These are phyloP conservation scores for Draba incana DNA, from an alignment of 345 rosid genomes.

Conservation along the genomic window DNA sequence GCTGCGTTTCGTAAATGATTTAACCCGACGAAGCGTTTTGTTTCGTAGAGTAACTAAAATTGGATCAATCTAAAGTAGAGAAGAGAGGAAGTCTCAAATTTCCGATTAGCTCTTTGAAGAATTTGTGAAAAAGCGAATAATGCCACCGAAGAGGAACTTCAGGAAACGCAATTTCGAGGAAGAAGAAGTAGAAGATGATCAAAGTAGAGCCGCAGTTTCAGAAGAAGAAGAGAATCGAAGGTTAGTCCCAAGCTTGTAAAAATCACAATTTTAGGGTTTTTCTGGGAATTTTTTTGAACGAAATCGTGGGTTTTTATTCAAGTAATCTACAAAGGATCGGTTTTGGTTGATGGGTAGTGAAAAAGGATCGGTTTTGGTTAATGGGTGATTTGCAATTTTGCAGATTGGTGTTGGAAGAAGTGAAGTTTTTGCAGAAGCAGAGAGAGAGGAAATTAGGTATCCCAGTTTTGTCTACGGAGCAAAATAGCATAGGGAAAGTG, in stretches of 20 bases:
- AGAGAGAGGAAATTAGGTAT: slow-evolving; percentile 85
- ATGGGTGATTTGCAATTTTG: slow-evolving; percentile 9
- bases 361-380: slow-evolving; percentile 15
- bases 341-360: slow-evolving; percentile 3
- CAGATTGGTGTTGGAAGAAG: slow-evolving; percentile 83
- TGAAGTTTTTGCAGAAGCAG: slow-evolving; percentile 91
- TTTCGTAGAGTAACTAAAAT: neutral
- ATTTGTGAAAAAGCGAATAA: neutral
- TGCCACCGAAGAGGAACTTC: slow-evolving; percentile 60
- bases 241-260: neutral
- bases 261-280: slow-evolving; percentile 23
- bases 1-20: neutral
- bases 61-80: slow-evolving; percentile 8
- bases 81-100: neutral
- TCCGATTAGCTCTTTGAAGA: neutral
- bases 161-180: slow-evolving; percentile 72
- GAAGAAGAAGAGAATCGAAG: slow-evolving; percentile 87
- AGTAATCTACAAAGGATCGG: neutral
- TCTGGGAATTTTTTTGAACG: neutral
- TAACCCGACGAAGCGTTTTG: slow-evolving; percentile 1
- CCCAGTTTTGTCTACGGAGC: slow-evolving; percentile 58
- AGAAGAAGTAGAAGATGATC: slow-evolving; percentile 51
- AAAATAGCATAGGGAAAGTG: slow-evolving; percentile 41
- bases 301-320: neutral
- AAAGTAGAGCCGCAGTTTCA: slow-evolving; percentile 41